Base-by-base conservation (phyloP, 495 filamentous ascomycete genomes). In the Talaromyces stipitatus region DNA sequence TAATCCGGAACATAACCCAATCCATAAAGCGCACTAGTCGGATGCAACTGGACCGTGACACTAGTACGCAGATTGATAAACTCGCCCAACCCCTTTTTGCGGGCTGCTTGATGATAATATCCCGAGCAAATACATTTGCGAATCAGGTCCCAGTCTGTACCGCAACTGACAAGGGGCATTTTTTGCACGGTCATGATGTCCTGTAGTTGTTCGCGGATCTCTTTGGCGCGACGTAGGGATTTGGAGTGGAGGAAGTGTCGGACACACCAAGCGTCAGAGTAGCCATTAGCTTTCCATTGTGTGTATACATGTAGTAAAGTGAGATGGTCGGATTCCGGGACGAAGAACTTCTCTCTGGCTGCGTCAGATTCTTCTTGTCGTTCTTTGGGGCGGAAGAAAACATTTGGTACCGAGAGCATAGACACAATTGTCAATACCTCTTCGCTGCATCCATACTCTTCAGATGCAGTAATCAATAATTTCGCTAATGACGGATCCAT, bases 361-460 rank as follows among this genome's bases (percentile, higher is more conserved):
- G 91, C 85, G 65, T 99, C 95, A 14, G 91, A 91, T 73, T 99
- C 95, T 61, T 97, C 95, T 63, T 95, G 90, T 0, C 95, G 88
- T 68, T 99, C 95, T 63, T 95, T 97, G 8, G 95, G 95, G 16
- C 95, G 90, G 70, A 96, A 97, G 77, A 97, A 99, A 38, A 97
- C 94, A 61, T 83, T 91, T 11, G 95, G 94, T 0, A 97, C 95
- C 3, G 90, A 95, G 14, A 99, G 82, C 95, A 99, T 97, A 24
- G 91, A 92, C 18, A 97, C 95, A 59, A 99, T 97, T 1, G 91
- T 97, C 23, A 97, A 78, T 87, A 99, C 96, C 68, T 99, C 95
- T 67, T 97, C 94, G 68, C 88, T 92, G 72, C 95, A 99, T 18
- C 79, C 85, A 65, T 96, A 97, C n/a, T 83, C 79, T 56, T 88